phyloP scores from a whole-genome alignment of 805 yeast species.

The Ogataea methylovora region DNA sequence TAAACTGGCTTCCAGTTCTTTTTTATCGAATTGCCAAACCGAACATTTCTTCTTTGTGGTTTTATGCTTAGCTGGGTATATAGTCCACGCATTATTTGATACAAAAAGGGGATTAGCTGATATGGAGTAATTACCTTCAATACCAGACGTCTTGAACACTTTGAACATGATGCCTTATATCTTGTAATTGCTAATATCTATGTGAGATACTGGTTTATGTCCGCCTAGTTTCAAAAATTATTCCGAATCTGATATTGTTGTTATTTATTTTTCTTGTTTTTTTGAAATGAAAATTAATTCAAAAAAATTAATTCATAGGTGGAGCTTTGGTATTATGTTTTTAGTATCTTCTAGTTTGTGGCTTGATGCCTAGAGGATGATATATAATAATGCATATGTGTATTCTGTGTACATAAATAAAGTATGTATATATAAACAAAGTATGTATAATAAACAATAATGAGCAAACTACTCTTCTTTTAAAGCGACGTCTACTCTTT shows the following conservation, averaged over 20 bases:
- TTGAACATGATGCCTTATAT: constrained; percentile 46
- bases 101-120: constrained; percentile 63
- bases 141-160: constrained; percentile 49
- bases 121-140: constrained; percentile 58
- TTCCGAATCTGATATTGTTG: too few species aligned
- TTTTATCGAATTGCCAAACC: constrained; percentile 82
- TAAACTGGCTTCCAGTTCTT: constrained; percentile 54
- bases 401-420: too few species aligned
- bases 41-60: constrained; percentile 57
- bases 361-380: not conserved
- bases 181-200: not conserved
- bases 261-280: too few species aligned
- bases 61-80: constrained; percentile 76
- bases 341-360: not conserved
- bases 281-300: too few species aligned
- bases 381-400: not conserved
- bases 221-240: too few species aligned
- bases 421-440: too few species aligned
- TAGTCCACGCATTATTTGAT: constrained; percentile 72
- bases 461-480: constrained; percentile 2
- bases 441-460: too few species aligned
- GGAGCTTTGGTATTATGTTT: too few species aligned
- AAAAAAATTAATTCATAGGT: too few species aligned
- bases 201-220: not conserved
- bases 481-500: constrained; percentile 15